Base-by-base conservation (phyloP, 225 moss, liverwort and hornwort species). In the Anthoceros angustus region DNA sequence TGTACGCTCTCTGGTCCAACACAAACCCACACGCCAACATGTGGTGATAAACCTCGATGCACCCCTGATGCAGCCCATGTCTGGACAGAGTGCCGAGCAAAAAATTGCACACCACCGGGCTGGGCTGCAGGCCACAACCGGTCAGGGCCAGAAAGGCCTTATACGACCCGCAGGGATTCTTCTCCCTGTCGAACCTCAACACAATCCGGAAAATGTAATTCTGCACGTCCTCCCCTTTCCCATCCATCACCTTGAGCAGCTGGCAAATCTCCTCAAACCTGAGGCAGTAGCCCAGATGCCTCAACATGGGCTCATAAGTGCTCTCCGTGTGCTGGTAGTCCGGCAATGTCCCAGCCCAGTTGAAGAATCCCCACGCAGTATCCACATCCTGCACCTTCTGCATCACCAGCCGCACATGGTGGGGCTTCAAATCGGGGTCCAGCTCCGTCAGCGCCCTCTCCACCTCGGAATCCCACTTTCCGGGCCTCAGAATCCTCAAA, bases 331-430 rank as follows among this genome's bases (percentile, higher is more conserved):
- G 55, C 55, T 55, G 10, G 14, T 15, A 55, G 6, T 15, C 55
- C 14, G 55, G 55, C 55, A 9, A 8, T 23, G 16, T 23, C 55
- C n/a, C 18, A 1, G 55, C 55, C 55, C 55, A 55, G 55, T 55
- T 55, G 18, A 55, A 55, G 14, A 55, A 55, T 8, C n/a, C 7
- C 55, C 55, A 55, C 7, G 55, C 55, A 15, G 23, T 18, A 6
- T 55, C 55, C 8, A 55, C 14, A 20, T 55, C 14, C 55, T 55
- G 8, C 55, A 55, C 18, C 23, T 55, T 55, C n/a, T 55, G 23
- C 55, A 55, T 18, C 55, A 55, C 55, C 55, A 55, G 14, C 55
- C 55, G 55, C 55, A 55, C 55, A 55, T 55, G 55, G 55, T 15
- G 23, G n/a, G 55, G 55, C 55, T 55, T 55, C 10, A 55, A 20